Evolutionary conservation across 768 basidiomycete genomes (phyloP).

Genomic region (Sarcomyxa edulis): DNA sequence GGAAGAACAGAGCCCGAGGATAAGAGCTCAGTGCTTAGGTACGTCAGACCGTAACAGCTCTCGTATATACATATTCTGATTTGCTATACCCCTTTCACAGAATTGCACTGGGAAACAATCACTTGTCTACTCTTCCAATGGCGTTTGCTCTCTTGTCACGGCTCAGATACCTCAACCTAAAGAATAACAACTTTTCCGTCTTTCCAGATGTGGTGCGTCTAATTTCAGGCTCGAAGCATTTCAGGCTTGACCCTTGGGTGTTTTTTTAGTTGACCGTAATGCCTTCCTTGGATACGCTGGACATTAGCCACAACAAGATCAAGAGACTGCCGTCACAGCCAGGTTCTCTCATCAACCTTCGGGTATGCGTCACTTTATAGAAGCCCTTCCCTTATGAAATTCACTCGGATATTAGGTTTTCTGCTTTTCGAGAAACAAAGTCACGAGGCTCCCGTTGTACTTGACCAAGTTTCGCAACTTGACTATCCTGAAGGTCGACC

Average conservation of each 20-base stretch:
- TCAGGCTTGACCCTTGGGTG: constrained; percentile 6
- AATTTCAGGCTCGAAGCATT: constrained; percentile 4
- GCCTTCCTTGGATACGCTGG: constrained; percentile 87
- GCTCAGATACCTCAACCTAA: constrained; percentile 83
- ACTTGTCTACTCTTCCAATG: constrained; percentile 69
- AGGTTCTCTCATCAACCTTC: constrained; percentile 71
- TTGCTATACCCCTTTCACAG: constrained; percentile 32
- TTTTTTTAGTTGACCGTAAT: constrained; percentile 68
- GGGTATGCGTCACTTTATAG: constrained; percentile 38
- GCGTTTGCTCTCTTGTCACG: constrained; percentile 68
- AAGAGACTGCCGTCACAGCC: constrained; percentile 73
- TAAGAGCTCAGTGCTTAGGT: constrained; percentile 60
- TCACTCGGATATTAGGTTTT: constrained; percentile 60
- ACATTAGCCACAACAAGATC: constrained; percentile 91
- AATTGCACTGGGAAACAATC: constrained; percentile 84
- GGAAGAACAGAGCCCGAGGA: constrained; percentile 42
- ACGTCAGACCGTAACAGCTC: constrained; percentile 11
- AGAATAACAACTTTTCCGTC: constrained; percentile 72
- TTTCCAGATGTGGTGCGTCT: constrained; percentile 84
- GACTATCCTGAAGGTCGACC: constrained; percentile 78
- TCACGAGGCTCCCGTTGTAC: constrained; percentile 76
- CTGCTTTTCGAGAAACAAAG: constrained; percentile 80
- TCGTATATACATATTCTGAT: not conserved
- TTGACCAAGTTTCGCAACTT: constrained; percentile 67
- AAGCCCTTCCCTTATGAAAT: constrained; percentile 2